Base-by-base conservation (phyloP, 2,329 filamentous ascomycete species). In the Zymoseptoria crescenta region DNA sequence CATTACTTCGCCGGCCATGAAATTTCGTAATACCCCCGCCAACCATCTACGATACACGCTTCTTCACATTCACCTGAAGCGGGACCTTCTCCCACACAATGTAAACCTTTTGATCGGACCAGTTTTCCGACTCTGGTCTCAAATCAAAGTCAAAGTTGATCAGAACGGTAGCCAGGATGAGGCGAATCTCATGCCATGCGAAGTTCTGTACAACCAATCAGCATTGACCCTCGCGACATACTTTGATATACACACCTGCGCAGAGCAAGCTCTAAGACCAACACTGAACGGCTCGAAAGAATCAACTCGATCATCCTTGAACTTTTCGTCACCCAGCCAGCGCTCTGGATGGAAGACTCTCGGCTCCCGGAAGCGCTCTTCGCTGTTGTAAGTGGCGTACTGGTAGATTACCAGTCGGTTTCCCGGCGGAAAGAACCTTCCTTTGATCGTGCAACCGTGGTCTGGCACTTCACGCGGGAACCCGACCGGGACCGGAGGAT, bases 151-250 rank as follows among this genome's bases (percentile, higher is more conserved):
- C 60, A 45, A 64, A 64, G 21, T 50, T 48, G 13, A 59, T 21
- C 49, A 65, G 48, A 1, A 52, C 53, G 8, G 55, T 59, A 1
- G 51, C 56, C 20, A 65, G 49, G 0, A 75, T 65, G 3, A 77
- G 54, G 3, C 71, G 67, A 63, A 74, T 71, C 61, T 77, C 74
- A 53, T 71, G 68, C 59, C 70, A 74, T 1, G 74, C 74, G 8
- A 76, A 66, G 63, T 71, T 65, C 57, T 57, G 41, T 82, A 16
- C 5, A n/a, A 16, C 16, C 2, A n/a, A 5, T 45, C 16, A 45
- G 35, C 35, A 45, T 6, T 45, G 1, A 16, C 2, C 16, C 35
- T 45, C 16, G 10, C 35, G 16, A 2, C 13, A 2, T 13, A 6
- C 10, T 16, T n/a, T 1, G 35, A 16, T 3, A 7, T 8, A 51